Evolutionary conservation across 371 early-diverging fungal genomes (phyloP), one percentile per base, ranked within the genome.

Genomic region (Modicella reniformis): DNA sequence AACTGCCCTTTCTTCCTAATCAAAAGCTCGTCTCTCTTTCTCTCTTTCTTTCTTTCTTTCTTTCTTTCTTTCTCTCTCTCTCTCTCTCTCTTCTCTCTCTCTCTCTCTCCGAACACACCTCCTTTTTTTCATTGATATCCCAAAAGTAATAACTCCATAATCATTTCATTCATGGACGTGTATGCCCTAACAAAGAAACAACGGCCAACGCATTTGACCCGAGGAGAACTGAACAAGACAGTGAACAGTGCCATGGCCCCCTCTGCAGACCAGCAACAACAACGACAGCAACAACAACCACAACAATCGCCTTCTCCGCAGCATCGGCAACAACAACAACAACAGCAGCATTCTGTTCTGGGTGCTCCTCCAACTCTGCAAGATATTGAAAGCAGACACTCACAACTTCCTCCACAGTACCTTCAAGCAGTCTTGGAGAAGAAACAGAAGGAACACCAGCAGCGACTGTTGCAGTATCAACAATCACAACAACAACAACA

Each of bases 161-260:
- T 19, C 23, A 34, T 23, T 12, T 49, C 41, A 62, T 49, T 52
- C 68, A 87, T 88, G 88, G 88, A 88, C 79, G 81, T 87, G 63
- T 88, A 88, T 68, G 80, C 86, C 49, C 72, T 88, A 29, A 86
- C 87, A 48, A 82, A 83, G 61, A 88, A 88, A 59, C 84, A 87
- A 71, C 81, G 86, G 53, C 87, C 88, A 34, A 85, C 86, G 13
- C 87, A 84, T 59, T 69, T 88, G 28, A 87, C 88, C 30, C 79
- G 85, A 53, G 88, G 73, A 47, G 70, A 74, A 64, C 37, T 65
- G 10, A 57, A 67, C 64, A 66, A 58, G 48, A 37, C 67, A 19
- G 32, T 7, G 8, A 23, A 17, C 37, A 37, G 79, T 40, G 60
- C 70, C 57, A 80, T 67, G 68, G 55, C 59, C 59, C 61, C 59